Evolutionary conservation across 352 stramenopile genomes (phyloP).

Genomic region (Phytophthora megakarya): DNA sequence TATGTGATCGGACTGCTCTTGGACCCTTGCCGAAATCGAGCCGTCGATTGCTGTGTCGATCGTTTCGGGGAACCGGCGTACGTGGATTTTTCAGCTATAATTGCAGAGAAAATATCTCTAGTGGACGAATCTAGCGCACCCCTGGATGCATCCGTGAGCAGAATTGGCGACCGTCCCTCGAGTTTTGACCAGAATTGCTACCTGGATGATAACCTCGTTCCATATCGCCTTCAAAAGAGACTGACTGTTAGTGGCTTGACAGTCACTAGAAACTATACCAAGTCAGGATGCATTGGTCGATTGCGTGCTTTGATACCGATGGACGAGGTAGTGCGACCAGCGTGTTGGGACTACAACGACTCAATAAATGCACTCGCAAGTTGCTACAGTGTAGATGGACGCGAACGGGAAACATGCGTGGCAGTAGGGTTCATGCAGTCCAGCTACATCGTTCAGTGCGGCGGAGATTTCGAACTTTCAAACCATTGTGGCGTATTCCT

Average conservation of each 20-base stretch:
- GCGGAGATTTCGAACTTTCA: slow-evolving; percentile 64
- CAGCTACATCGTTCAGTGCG: slow-evolving; percentile 78
- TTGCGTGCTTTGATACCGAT: slow-evolving; percentile 55
- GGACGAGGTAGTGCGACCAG: slow-evolving; percentile 54
- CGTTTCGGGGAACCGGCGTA: slow-evolving; percentile 79
- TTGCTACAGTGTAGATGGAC: slow-evolving; percentile 73
- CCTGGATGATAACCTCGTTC: slow-evolving; percentile 49
- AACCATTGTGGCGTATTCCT: slow-evolving; percentile 88
- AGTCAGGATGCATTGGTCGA: slow-evolving; percentile 60
- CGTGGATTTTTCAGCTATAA: slow-evolving; percentile 21
- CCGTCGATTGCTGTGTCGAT: slow-evolving; percentile 74
- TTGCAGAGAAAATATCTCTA: slow-evolving; percentile 65
- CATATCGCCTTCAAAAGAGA: slow-evolving; percentile 68
- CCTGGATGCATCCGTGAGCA: slow-evolving; percentile 65
- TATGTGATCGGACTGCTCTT: slow-evolving; percentile 85
- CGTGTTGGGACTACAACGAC: slow-evolving; percentile 87
- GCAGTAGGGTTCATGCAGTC: slow-evolving; percentile 83
- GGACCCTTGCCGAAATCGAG: slow-evolving; percentile 70
- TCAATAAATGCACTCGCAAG: slow-evolving; percentile 64
- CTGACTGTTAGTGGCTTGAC: slow-evolving; percentile 45
- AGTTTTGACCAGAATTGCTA: slow-evolving; percentile 79
- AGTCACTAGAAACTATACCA: slow-evolving; percentile 56
- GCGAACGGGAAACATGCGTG: slow-evolving; percentile 63
- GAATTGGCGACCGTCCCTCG: slow-evolving; percentile 69
- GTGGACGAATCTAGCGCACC: slow-evolving; percentile 67